Evolutionary conservation across 179 eudicot genomes (phyloP), one percentile per base, ranked within the genome.

Genomic region (Amaranthus tricolor): DNA sequence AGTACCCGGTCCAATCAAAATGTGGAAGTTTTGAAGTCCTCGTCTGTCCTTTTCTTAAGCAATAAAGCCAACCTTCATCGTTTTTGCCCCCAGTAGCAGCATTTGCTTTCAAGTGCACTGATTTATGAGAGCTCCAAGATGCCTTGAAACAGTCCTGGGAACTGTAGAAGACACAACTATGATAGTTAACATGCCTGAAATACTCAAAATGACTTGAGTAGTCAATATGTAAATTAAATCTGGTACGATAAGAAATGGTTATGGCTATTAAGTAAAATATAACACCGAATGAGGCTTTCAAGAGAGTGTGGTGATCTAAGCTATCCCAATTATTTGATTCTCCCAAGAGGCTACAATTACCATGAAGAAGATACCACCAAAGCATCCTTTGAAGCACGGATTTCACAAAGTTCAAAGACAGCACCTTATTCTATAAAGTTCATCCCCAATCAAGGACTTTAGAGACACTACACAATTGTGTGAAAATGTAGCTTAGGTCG

Each of bases 61-160:
- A 93, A 79, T 93, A 95, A 73, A 89, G 88, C 99, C 98, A 95
- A 60, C 90, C 93, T 73, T 89, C 90, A 76, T 72, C 69, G 74
- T 77, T 82, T 62, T 79, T 84, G 73, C 86, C 90, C 84, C 78
- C 83, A 31, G 75, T 8, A 76, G 77, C 76, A 68, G 79, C 58
- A 62, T 81, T 92, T 77, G 87, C 86, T 82, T 89, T 91, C 83
- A 77, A 54, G 81, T 95, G 99, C 78, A 83, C 88, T 17, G 92
- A 78, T 69, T 95, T 93, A 81, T 95, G 99, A 82, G 98, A 85
- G 76, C 91, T 88, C 99, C 99, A 95, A 9, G 98, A 90, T 76
- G 84, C 93, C 87, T 91, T 95, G 85, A 95, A 95, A 89, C 99
- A 95, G 16, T 91, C 98, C 84, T 95, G 99, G 58, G 99, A 80